Conservation (phyloP, 2,329 filamentous ascomycete species). For the Fusarium pininemorale region DNA sequence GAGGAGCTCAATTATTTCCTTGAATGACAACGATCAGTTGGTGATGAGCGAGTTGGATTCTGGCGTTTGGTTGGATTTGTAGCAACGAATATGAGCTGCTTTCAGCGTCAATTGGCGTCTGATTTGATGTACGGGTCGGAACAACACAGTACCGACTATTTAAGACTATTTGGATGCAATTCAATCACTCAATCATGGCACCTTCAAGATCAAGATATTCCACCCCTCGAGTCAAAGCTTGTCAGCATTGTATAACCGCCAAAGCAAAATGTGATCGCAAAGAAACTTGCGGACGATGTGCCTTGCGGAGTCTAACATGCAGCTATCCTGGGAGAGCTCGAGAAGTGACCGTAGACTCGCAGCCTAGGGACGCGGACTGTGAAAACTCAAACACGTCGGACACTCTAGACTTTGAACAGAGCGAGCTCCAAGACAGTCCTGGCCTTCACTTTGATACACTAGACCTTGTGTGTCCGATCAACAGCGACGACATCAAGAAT, state of each 20-base stretch:
- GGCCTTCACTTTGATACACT: conserved; percentile 47
- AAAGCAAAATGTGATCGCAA: conserved; percentile 54
- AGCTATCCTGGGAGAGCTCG: conserved; percentile 36
- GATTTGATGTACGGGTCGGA: not conserved
- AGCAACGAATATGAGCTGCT: conserved; percentile 27
- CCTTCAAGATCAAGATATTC: conserved; percentile 43
- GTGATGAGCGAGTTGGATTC: conserved; percentile 4
- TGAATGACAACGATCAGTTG: conserved; percentile 1
- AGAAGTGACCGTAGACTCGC: not conserved
- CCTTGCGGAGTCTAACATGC: conserved; percentile 43
- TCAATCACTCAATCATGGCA: not conserved
- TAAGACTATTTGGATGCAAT: not conserved
- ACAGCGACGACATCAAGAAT: conserved; percentile 57
- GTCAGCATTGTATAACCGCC: conserved; percentile 48
- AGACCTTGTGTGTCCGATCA: conserved; percentile 56
- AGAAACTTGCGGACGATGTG: conserved; percentile 47
- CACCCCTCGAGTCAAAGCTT: conserved; percentile 52
- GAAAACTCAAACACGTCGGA: not conserved
- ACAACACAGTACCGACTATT: not conserved
- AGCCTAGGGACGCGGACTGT: not conserved
- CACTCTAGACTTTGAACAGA: not conserved
- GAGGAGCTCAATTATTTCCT: conserved; percentile 12
- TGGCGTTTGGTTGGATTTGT: conserved; percentile 30
- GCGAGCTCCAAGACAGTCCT: not conserved
- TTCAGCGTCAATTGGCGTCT: not conserved